Conservation (phyloP, 2,329 filamentous ascomycete genomes). For the Talaromyces piceae region DNA sequence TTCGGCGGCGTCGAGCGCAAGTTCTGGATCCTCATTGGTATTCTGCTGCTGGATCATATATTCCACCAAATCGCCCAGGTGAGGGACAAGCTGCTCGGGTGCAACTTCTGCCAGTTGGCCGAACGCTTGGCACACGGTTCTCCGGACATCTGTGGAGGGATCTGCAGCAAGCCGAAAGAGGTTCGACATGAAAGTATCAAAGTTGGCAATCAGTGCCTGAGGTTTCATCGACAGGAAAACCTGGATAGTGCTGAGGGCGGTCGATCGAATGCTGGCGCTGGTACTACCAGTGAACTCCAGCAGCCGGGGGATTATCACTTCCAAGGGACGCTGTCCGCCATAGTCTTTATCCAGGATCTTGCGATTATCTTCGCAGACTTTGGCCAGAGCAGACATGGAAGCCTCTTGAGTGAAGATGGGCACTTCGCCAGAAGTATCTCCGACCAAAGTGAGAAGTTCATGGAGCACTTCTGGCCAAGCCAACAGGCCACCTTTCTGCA, state of each 20-base stretch:
- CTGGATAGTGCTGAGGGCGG: conserved; percentile 79
- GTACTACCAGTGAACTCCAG: conserved; percentile 76
- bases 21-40: conserved; percentile 70
- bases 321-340: conserved; percentile 78
- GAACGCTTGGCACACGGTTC: conserved; percentile 89
- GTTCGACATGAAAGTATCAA: conserved; percentile 74
- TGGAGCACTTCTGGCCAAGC: conserved; percentile 87
- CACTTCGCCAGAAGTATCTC: conserved; percentile 62
- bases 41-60: conserved; percentile 89
- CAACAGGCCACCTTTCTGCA: conserved; percentile 74
- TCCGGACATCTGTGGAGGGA: conserved; percentile 69
- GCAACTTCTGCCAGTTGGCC: conserved; percentile 85
- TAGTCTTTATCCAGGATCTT: conserved; percentile 80
- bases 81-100: conserved; percentile 82
- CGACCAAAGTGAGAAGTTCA: conserved; percentile 70
- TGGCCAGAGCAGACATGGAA: conserved; percentile 83
- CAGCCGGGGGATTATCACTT: conserved; percentile 82
- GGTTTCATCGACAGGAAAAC: conserved; percentile 83
- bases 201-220: conserved; percentile 68
- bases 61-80: conserved; percentile 79
- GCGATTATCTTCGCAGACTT: conserved; percentile 95
- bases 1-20: conserved; percentile 90
- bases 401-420: conserved; percentile 75
- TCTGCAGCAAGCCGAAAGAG: conserved; percentile 78
- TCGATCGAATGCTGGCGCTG: conserved; percentile 67